phyloP scores from a whole-genome alignment of 2,329 filamentous ascomycete genomes.

The Fusarium continuum region DNA sequence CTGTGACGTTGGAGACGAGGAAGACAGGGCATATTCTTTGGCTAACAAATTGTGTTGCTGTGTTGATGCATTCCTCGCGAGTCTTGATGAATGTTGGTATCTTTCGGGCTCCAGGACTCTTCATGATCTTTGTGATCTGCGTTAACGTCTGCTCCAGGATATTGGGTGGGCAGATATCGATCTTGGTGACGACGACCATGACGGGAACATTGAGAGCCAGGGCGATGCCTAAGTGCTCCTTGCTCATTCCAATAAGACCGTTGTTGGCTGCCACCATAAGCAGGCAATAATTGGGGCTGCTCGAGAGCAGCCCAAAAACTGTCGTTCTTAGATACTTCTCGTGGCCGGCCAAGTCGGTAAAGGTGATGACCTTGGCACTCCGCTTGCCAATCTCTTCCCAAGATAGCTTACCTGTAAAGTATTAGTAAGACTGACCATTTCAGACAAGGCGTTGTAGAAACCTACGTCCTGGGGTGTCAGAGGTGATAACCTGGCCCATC shows the following conservation, averaged over 20 bases:
- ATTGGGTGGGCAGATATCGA: slow-evolving; percentile 96
- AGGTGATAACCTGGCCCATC: slow-evolving; percentile 81
- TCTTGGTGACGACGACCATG: slow-evolving; percentile 98
- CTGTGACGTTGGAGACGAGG: slow-evolving; percentile 97
- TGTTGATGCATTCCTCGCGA: slow-evolving; percentile 91
- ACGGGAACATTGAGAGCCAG: slow-evolving; percentile 95
- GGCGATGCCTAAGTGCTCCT: slow-evolving; percentile 95
- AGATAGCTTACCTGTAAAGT: slow-evolving; percentile 68
- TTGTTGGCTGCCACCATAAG: slow-evolving; percentile 99
- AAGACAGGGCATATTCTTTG: slow-evolving; percentile 97
- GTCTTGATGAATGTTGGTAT: slow-evolving; percentile 96
- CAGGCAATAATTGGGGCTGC: slow-evolving; percentile 95
- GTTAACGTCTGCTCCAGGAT: slow-evolving; percentile 93
- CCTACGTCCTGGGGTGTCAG: slow-evolving; percentile 83
- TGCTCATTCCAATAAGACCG: slow-evolving; percentile 96
- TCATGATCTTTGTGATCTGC: slow-evolving; percentile 91
- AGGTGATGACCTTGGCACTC: slow-evolving; percentile 95
- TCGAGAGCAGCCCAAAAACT: slow-evolving; percentile 92
- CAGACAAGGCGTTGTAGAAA: not conserved
- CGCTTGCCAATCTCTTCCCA: slow-evolving; percentile 98
- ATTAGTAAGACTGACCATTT: slow-evolving; percentile 18
- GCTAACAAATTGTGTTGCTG: slow-evolving; percentile 93
- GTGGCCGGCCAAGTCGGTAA: slow-evolving; percentile 94
- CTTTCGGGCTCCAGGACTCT: slow-evolving; percentile 91
- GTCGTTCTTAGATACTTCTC: slow-evolving; percentile 95